Base-by-base conservation (phyloP, 331 rosid genomes). In the Spiraea crenata region DNA sequence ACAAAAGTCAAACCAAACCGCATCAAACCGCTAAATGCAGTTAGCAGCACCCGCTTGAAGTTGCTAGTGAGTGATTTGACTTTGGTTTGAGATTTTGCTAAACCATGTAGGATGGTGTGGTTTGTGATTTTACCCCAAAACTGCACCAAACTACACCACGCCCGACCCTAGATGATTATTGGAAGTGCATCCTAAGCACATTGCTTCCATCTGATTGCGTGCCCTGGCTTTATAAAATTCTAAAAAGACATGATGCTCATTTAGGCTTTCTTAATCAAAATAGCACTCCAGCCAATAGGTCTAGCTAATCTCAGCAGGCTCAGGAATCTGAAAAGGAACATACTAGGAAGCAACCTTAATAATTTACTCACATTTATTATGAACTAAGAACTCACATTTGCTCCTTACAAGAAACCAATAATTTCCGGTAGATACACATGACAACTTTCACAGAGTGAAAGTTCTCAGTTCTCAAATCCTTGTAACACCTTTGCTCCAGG, bases 401-500 rank as follows among this genome's bases (percentile, higher is more conserved):
- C 25, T 91, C 93, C 77, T 71, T 86, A 81, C 96, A 91, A 46
- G 88, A 82, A 70, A 86, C 58, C 84, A 91, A 75, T 78, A 91
- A 82, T 77, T 85, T 91, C 82, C 93, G 79, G 88, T 89, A 91
- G 71, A 89, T 84, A 67, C 89, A 82, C 61, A 91, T 82, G 79
- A 91, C 88, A 64, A 91, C 88, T 72, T 87, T 91, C 7, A 91
- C 96, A 1, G 81, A 74, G 51, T 91, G 89, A 71, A 85, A 89
- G 67, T 89, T 85, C 87, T 87, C 96, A 42, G 37, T 82, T 78
- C 97, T 82, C 93, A 91, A 79, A 74, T 91, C 97, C 82, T 70
- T 85, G 51, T 89, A 91, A 79, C 87, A 91, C 79, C 96, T 82
- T 78, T 91, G 96, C 82, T 91, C 97, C 60, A 91, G 90, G 66